Conservation (phyloP, 164 flowering plant genomes). For the Magnolia changhungtana region DNA sequence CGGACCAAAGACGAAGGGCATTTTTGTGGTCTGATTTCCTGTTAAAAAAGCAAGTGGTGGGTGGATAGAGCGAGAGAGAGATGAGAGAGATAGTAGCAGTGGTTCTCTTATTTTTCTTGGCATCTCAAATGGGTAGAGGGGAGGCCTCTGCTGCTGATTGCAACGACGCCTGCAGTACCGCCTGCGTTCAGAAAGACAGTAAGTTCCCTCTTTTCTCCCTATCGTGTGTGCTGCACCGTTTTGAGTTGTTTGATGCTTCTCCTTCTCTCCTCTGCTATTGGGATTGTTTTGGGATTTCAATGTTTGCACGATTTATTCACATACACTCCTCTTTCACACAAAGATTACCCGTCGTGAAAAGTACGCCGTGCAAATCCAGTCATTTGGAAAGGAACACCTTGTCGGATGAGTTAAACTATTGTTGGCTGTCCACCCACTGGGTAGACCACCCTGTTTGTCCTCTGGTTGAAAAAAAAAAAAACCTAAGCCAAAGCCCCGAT, state of each 20-base stretch:
- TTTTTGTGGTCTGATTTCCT: too few species aligned
- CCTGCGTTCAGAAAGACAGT: constrained; percentile 1
- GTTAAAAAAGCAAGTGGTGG: too few species aligned
- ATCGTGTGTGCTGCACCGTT: not conserved
- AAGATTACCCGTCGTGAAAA: not conserved
- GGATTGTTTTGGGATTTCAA: not conserved
- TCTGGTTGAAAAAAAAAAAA: not conserved
- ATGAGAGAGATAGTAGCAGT: not conserved
- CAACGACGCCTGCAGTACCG: not conserved
- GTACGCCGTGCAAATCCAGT: too few species aligned
- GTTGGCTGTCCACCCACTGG: not conserved
- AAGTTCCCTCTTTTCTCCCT: not conserved
- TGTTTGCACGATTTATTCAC: not conserved
- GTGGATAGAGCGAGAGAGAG: not conserved
- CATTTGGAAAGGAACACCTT: too few species aligned
- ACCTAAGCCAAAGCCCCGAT: not conserved
- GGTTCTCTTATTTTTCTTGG: not conserved
- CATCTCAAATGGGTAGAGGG: not conserved
- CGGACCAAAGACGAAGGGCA: too few species aligned
- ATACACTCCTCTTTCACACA: too few species aligned
- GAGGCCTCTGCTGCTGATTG: not conserved
- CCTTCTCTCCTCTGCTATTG: not conserved
- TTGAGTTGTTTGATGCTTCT: not conserved
- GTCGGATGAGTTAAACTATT: too few species aligned
- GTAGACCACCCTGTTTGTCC: not conserved